Evolutionary conservation across 1,284 basidiomycete species (phyloP).

Genomic region (Sanghuangporus weigelae): DNA sequence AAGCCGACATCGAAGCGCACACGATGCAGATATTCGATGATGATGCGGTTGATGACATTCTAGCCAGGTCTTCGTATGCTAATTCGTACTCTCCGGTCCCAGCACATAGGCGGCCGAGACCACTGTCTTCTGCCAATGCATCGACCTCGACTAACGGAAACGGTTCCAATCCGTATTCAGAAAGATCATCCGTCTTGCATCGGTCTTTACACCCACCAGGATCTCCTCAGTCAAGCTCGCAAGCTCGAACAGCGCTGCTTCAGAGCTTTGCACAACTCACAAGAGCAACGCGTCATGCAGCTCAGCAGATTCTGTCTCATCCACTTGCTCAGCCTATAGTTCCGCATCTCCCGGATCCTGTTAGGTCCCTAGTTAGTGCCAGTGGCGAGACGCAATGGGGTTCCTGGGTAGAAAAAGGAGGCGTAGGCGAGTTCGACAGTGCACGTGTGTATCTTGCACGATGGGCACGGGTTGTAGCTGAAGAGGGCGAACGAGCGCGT

Average conservation of each 20-base stretch:
- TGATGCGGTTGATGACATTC: conserved; percentile 77
- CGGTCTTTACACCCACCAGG: conserved; percentile 55
- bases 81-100: conserved; percentile 80
- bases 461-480: conserved; percentile 95
- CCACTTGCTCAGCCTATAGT: conserved; percentile 92
- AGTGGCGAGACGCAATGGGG: conserved; percentile 82
- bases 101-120: conserved; percentile 70
- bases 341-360: conserved; percentile 89
- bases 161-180: conserved; percentile 51
- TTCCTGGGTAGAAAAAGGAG: conserved; percentile 82
- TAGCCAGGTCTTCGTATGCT: conserved; percentile 68
- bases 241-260: conserved; percentile 70
- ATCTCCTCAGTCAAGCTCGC: conserved; percentile 48
- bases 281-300: conserved; percentile 81
- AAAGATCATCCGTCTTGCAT: conserved; percentile 72
- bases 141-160: conserved; percentile 24
- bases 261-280: conserved; percentile 89
- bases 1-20: conserved; percentile 87
- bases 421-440: conserved; percentile 90
- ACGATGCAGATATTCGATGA: conserved; percentile 75
- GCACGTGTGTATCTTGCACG: conserved; percentile 94
- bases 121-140: conserved; percentile 38
- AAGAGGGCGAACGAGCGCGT: conserved; percentile 87
- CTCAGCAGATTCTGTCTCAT: conserved; percentile 89
- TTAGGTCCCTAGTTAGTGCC: conserved; percentile 80